A percentile compares a stretch with the other conserved stretches of the same genome.
These are phyloP conservation scores for Spirogloea muscicola DNA, from an alignment of 139 green algal species.

Conservation along the genomic window DNA sequence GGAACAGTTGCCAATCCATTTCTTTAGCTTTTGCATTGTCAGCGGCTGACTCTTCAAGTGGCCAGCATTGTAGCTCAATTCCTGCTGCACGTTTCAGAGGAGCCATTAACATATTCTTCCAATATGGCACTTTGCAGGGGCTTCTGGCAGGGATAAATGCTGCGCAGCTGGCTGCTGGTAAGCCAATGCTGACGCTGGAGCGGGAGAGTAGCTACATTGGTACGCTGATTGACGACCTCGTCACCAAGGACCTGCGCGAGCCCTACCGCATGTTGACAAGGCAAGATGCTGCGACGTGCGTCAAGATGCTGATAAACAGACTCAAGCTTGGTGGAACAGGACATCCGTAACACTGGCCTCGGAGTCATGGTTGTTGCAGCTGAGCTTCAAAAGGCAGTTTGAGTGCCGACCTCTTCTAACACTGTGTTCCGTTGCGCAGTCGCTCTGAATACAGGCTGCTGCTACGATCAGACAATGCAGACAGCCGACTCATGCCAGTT, in stretches of 20 bases:
- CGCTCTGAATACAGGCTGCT: constrained; percentile 90
- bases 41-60: no score
- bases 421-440: no score
- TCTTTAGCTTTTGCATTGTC: no score
- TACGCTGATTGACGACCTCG: constrained; percentile 93
- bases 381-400: no score
- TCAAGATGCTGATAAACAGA: no score
- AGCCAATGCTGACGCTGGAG: constrained; percentile 58
- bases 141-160: constrained; percentile 90
- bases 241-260: constrained; percentile 92
- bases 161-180: constrained; percentile 58
- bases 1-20: no score
- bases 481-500: constrained; percentile 82
- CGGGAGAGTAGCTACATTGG: constrained; percentile 84
- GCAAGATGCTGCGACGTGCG: not conserved
- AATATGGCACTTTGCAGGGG: no score
- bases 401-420: no score
- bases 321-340: no score
- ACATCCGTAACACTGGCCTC: no score
- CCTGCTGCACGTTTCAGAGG: not conserved
- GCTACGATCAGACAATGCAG: constrained; percentile 91
- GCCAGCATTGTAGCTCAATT: not conserved
- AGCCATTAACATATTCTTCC: no score
- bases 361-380: no score
- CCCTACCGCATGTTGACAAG: constrained; percentile 96